Percentiles rank a stretch among this genome's conserved stretches.
phyloP scores from a whole-genome alignment of 2,329 filamentous ascomycete species.

The Fusarium beomiforme region DNA sequence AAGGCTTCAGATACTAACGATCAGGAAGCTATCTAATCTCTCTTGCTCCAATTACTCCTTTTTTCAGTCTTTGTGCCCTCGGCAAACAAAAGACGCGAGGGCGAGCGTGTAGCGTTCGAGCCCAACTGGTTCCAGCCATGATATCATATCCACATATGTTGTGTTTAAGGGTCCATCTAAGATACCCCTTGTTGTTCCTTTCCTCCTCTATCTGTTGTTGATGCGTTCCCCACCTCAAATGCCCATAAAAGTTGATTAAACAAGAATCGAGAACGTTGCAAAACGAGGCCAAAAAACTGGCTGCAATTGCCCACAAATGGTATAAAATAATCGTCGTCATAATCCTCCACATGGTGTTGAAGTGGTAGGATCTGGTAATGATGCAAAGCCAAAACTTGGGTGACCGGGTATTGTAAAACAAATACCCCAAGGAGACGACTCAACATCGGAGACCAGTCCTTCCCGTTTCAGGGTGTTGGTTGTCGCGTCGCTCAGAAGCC shows the following conservation, averaged over 20 bases:
- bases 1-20: conserved; percentile 32
- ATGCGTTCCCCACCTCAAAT: conserved; percentile 30
- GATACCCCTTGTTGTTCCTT: conserved; percentile 18
- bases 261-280: conserved; percentile 44
- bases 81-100: conserved; percentile 29
- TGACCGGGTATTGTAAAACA: conserved; percentile 43
- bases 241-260: conserved; percentile 40
- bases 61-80: conserved; percentile 37
- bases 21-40: conserved; percentile 43
- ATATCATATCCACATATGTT: conserved; percentile 35
- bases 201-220: conserved; percentile 37
- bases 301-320: conserved; percentile 29
- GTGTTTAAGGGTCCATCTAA: conserved; percentile 20
- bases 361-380: conserved; percentile 39
- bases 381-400: conserved; percentile 41
- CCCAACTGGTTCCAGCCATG: conserved; percentile 32
- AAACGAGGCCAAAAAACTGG: conserved; percentile 29
- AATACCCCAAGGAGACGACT: conserved; percentile 40
- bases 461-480: conserved; percentile 38
- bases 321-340: conserved; percentile 30
- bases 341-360: conserved; percentile 43
- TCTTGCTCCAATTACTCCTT: conserved; percentile 36
- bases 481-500: conserved; percentile 39
- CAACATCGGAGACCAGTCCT: conserved; percentile 43
- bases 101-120: conserved; percentile 27